Base-by-base conservation (phyloP, 1,284 basidiomycete genomes). In the Malassezia equina region DNA sequence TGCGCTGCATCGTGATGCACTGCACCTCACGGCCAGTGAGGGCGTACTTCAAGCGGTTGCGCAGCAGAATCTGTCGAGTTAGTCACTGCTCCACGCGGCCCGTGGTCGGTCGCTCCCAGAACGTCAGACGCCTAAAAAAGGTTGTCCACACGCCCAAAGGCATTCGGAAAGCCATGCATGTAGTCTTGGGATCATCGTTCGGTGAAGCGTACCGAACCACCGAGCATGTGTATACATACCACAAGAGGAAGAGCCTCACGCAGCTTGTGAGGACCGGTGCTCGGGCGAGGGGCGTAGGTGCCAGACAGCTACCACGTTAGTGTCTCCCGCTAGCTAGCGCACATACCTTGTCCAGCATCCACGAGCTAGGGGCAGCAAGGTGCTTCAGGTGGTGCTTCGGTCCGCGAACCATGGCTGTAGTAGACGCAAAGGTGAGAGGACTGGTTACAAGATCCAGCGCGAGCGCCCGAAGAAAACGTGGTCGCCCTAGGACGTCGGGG, bases 381-480 rank as follows among this genome's bases (percentile, higher is more conserved):
- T 93, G 88, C 84, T 95, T 95, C 81, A 96, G 83, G 78, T 98
- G 93, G 81, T 96, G 96, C 86, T 90, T 93, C 69, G 93, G 93
- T 85, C 93, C 93, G 79, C 91, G 71, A 65, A 71, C 71, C 71
- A 69, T 64, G 66, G 61, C 52, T 42, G 49, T 43, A 47, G 32
- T 45, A 21, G 15, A 42, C 23, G 23, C 34, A 25, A 24, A 24
- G 44, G 42, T 25, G 46, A 29, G 36, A 44, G 48, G 53, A 47
- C 48, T 51, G 54, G 47, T 49, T 44, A 40, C 52, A 27, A 54
- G 47, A 33, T 24, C 33, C 42, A 17, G 17, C 15, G 19, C 41
- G 7, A 29, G 40, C 24, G 27, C 27, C 53, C 47, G 54, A 56
- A 56, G 54, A 57, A 57, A 57, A 57, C 49, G 48, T 36, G 21